Base-by-base conservation (phyloP, 805 yeast species). In the Kodamaea kakaduensis region DNA sequence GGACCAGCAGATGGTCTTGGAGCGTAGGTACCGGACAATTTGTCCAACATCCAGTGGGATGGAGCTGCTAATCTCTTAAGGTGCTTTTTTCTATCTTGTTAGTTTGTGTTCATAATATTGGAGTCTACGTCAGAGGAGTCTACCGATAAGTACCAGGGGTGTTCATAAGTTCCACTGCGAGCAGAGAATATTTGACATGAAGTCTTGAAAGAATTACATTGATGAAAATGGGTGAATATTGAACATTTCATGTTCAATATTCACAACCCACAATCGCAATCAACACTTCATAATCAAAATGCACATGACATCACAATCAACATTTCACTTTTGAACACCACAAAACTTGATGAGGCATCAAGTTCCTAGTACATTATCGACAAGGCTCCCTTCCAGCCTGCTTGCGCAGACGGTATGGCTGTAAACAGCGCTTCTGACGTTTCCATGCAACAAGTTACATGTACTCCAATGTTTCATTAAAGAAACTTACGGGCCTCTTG, bases 1-100 rank as follows among this genome's bases (percentile, higher is more conserved):
- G 98, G 98, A 79, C 98, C 98, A 59, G 95, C 83, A 51, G 97
- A 88, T 67, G 97, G 96, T 78, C 97, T 88, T 78, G 98, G 98
- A 52, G 98, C 98, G 72, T 93, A 93, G 66, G 86, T 78, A 71
- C 99, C 99, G 67, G 97, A 85, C 77, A 93, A 80, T 78, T 93
- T 93, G 94, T 94, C 98, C 79, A 93, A 86, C 94, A 93, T 85
- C 98, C 98, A 93, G 84, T 93, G 98, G 79, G 89, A 84, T 81
- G 99, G 99, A 72, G 98, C 98, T 72, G 97, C 96, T 75, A 90
- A 84, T 84, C 97, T 88, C 83, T 90, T 89, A 73, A 89, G 83
- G 73, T 90, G 97, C 82, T 90, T 89, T 89, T 88, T 87, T 84
- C 89, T 84, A 67, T 3, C 23, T 17, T 34, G 64, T 60, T 58